Evolutionary conservation across 2,329 filamentous ascomycete genomes (phyloP), one percentile per base, ranked within the genome.

Genomic region (Colletotrichum melonis): DNA sequence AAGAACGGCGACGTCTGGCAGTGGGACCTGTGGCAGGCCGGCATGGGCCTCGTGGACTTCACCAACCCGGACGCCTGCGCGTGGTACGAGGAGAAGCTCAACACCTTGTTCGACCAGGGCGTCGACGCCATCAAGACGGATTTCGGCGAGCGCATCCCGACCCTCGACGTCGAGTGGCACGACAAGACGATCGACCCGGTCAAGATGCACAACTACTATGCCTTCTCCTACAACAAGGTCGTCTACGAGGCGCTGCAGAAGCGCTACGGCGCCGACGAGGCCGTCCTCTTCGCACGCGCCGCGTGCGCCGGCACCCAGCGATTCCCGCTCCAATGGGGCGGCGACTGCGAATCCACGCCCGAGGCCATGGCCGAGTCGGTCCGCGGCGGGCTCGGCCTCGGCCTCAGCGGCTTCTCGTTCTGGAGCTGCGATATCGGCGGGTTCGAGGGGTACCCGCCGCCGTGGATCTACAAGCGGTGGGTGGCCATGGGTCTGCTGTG

Each of bases 171-270:
- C 6, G 85, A 88, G 75, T 94, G 92, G 88, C 85, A 89, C 78
- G 91, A 94, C 76, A 78, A 83, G 60, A 85, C 84, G 5, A 81
- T 86, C 55, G 91, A 94, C 76, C 88, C 92, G 1, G 84, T 84
- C 63, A 89, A 88, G 77, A 94, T 94, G 92, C 93, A 94, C 83
- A 94, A 94, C 81, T 94, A 90, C 83, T 94, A 94, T 80, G 87
- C 92, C n/a, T 92, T 92, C 78, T 82, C 91, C 3, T 94, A 93
- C 84, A 94, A 94, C 86, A 89, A 91, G 76, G 81, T 90, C 69
- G 92, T 94, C 8, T 94, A 92, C 79, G 89, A 92, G 77, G 87
- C 91, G 1, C 85, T 94, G 14, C 88, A 91, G 78, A 83, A 84
- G 69, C 84, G 87, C n/a, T 85, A 84, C 76, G 87, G 83, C 75